Base-by-base conservation (phyloP, 208 protist genomes). In the Endotrypanum monterogeii region DNA sequence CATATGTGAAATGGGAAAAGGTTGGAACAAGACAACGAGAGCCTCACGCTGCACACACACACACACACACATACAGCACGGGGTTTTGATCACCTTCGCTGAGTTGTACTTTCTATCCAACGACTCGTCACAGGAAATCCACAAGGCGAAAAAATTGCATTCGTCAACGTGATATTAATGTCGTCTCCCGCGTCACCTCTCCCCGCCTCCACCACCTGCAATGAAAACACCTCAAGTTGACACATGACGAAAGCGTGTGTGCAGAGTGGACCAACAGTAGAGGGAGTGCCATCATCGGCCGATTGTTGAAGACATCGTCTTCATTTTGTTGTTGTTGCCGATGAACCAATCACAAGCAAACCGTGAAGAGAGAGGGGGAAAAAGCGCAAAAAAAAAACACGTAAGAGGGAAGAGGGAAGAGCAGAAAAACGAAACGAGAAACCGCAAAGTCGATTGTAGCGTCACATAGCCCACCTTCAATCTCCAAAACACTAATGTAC, bases 21-120 rank as follows among this genome's bases (percentile, higher is more conserved):
- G 44, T 5, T 5, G 44, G 12, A 41, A 78, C 50, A 52, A 72
- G 28, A 77, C 25, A 48, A 74, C 75, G 30, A 57, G 51, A 76
- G 54, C 44, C 44, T 11, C 44, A 5, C n/a, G n/a, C n/a, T n/a
- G n/a, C n/a, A n/a, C n/a, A n/a, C n/a, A n/a, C n/a, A n/a, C n/a
- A n/a, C n/a, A n/a, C n/a, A n/a, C n/a, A n/a, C n/a, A n/a, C n/a
- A n/a, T n/a, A n/a, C n/a, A n/a, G n/a, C n/a, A n/a, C n/a, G n/a
- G n/a, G n/a, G n/a, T n/a, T n/a, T n/a, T n/a, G n/a, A n/a, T n/a
- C 44, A 5, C 44, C 32, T 32, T 44, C 35, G 16, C 60, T 12
- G 23, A 16, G 5, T 23, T 44, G 20, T 16, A 23, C 32, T 65
- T 39, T 37, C 28, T 23, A 25, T 16, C 60, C 23, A 23, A 44